Conservation (phyloP, 768 basidiomycete genomes). For the Melanogaster broomeanus region DNA sequence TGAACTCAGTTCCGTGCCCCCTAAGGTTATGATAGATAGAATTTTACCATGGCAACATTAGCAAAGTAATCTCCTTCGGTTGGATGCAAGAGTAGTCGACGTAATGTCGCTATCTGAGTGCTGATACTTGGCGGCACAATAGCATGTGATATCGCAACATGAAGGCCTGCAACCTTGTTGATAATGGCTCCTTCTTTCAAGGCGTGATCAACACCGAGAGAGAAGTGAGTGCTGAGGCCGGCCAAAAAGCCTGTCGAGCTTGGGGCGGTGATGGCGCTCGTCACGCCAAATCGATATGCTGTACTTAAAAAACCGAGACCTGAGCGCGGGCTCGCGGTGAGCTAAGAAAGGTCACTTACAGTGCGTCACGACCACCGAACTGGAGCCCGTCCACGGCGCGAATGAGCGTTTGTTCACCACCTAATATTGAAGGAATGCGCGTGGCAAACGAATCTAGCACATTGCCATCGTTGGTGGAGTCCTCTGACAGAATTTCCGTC, state of each 20-base stretch:
- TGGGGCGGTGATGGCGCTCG: slow-evolving; percentile 62
- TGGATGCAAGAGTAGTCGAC: slow-evolving; percentile 54
- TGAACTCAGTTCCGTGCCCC: neutral
- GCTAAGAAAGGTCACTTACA: slow-evolving; percentile 55
- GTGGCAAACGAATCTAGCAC: slow-evolving; percentile 51
- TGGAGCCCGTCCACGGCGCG: slow-evolving; percentile 70
- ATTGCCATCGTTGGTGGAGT: slow-evolving; percentile 65
- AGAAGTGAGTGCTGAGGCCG: slow-evolving; percentile 63
- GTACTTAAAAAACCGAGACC: slow-evolving; percentile 41
- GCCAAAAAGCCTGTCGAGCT: slow-evolving; percentile 50
- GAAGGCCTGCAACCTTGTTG: slow-evolving; percentile 57
- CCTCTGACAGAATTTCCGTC: slow-evolving; percentile 63
- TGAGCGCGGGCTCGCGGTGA: slow-evolving; percentile 73
- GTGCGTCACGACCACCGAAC: slow-evolving; percentile 54
- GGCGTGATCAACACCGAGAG: slow-evolving; percentile 52
- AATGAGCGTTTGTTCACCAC: slow-evolving; percentile 46
- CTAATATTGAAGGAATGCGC: slow-evolving; percentile 45
- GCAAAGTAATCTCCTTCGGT: slow-evolving; percentile 38
- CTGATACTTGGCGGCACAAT: slow-evolving; percentile 54
- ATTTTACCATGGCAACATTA: slow-evolving; percentile 1
- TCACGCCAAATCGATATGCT: slow-evolving; percentile 72
- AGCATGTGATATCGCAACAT: slow-evolving; percentile 53
- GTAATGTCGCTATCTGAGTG: slow-evolving; percentile 68
- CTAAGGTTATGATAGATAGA: neutral
- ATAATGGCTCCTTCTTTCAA: slow-evolving; percentile 61